phyloP scores from a whole-genome alignment of 805 yeast genomes.

The Zygoascus ofunaensis region DNA sequence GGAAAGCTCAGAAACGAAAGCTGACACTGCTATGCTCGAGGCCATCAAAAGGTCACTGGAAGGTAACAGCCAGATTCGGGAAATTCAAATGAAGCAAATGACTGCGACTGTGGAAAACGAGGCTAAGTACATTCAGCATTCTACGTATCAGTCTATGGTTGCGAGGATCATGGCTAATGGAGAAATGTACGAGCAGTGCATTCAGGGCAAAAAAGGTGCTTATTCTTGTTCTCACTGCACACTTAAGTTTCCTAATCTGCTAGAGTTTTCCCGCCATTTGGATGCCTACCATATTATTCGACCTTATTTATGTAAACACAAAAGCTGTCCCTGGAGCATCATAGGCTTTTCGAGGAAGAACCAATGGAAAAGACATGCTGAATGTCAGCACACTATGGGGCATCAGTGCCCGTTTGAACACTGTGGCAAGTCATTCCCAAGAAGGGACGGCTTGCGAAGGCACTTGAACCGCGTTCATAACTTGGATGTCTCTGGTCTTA shows the following conservation, averaged over 20 bases:
- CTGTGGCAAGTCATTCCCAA: slow-evolving; percentile 22
- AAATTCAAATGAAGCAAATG: background rate
- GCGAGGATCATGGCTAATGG: slow-evolving; percentile 2
- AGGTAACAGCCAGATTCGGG: background rate
- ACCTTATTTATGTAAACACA: slow-evolving; percentile 28
- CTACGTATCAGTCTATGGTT: background rate
- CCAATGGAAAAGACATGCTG: slow-evolving; percentile 31
- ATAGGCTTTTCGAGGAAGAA: slow-evolving; percentile 33
- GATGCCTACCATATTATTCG: slow-evolving; percentile 28
- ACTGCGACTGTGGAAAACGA: background rate
- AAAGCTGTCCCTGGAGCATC: slow-evolving; percentile 34
- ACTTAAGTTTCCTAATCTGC: slow-evolving; percentile 25
- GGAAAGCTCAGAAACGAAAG: background rate
- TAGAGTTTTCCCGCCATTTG: slow-evolving; percentile 32
- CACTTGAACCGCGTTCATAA: slow-evolving; percentile 32
- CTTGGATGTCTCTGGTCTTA: slow-evolving; percentile 19
- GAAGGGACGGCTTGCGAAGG: slow-evolving; percentile 29
- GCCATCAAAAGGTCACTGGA: background rate
- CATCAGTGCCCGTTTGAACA: slow-evolving; percentile 15
- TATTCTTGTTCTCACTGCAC: slow-evolving; percentile 34
- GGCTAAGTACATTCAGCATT: background rate
- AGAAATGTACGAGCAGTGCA: slow-evolving; percentile 16
- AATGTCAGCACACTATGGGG: slow-evolving; percentile 23
- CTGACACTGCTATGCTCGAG: background rate
- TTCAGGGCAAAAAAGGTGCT: slow-evolving; percentile 32